A percentile compares a stretch with the other conserved stretches of the same genome.
Evolutionary conservation across 2,329 filamentous ascomycete species (phyloP).

Genomic region (Venturia effusa): DNA sequence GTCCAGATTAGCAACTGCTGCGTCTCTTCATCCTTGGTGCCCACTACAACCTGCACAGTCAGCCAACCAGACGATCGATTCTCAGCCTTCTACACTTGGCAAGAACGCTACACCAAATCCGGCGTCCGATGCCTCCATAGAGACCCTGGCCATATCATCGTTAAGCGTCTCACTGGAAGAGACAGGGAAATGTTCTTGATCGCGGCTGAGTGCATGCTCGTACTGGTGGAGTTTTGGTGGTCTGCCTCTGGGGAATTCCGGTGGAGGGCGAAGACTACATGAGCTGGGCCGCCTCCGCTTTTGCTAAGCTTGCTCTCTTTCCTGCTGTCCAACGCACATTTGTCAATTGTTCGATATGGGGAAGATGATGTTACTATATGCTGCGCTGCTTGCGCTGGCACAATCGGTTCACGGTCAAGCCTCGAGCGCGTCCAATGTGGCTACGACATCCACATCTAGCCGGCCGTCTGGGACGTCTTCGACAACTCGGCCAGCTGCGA

Average conservation of each 20-base stretch:
- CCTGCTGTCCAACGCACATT: neutral
- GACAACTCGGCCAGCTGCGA: neutral
- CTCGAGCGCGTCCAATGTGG: neutral
- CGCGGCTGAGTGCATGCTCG: conserved; percentile 4
- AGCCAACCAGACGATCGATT: neutral
- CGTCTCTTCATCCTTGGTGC: neutral
- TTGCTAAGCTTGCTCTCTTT: neutral
- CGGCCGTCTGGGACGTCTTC: neutral
- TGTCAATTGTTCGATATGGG: neutral
- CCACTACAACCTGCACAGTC: neutral
- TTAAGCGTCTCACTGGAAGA: neutral
- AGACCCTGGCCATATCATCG: neutral
- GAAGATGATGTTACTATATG: neutral
- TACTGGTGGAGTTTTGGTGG: neutral
- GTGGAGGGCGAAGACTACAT: neutral
- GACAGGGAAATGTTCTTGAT: neutral
- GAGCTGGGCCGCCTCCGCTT: neutral
- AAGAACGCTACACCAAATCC: neutral
- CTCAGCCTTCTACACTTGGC: conserved; percentile 1
- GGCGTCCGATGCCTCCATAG: neutral
- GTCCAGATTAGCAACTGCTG: neutral
- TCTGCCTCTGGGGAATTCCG: neutral
- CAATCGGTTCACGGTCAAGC: neutral
- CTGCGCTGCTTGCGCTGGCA: neutral
- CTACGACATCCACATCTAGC: neutral